A percentile compares a stretch with the other conserved stretches of the same genome.
Evolutionary conservation across 106 monocot genomes (phyloP).

Genomic region (Dendrobium huoshanense): DNA sequence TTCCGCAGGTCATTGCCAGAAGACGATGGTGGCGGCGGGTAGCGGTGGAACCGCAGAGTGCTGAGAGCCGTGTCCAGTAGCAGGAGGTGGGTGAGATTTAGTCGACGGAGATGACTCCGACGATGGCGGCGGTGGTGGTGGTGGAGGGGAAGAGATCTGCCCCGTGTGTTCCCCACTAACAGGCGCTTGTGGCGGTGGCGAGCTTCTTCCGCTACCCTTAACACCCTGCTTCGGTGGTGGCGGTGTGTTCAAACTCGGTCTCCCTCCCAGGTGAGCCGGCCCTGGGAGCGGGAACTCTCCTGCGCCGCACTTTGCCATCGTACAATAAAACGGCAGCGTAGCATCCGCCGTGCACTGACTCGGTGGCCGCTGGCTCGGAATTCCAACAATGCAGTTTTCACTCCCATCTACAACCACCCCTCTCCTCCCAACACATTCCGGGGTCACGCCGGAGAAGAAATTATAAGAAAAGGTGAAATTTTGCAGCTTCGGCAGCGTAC

Average conservation of each 20-base stretch:
- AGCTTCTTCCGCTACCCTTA: neutral
- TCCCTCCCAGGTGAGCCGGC: neutral
- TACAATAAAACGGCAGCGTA: slow-evolving; percentile 25
- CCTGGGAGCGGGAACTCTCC: slow-evolving; percentile 7
- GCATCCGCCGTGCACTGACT: slow-evolving; percentile 21
- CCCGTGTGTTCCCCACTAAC: neutral
- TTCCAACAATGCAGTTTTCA: slow-evolving; percentile 25
- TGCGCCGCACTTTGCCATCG: slow-evolving; percentile 12
- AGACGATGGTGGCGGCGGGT: neutral
- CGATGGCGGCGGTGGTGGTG: slow-evolving; percentile 1
- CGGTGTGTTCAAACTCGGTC: neutral
- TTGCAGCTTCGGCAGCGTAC: slow-evolving; percentile 25
- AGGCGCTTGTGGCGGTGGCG: slow-evolving; percentile 1
- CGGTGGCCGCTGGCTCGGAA: slow-evolving; percentile 19
- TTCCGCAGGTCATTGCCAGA: neutral
- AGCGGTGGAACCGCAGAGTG: neutral
- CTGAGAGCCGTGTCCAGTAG: neutral
- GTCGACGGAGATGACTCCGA: neutral
- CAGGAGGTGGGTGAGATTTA: neutral
- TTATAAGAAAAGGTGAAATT: slow-evolving; percentile 48
- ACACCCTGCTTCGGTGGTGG: neutral
- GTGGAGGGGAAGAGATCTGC: neutral
- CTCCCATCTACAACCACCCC: slow-evolving; percentile 19
- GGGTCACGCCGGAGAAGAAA: slow-evolving; percentile 40
- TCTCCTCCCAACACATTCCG: slow-evolving; percentile 16